A percentile compares a stretch with the other conserved stretches of the same genome.
phyloP scores from a whole-genome alignment of 1,284 basidiomycete genomes.

The Malassezia cuniculi region DNA sequence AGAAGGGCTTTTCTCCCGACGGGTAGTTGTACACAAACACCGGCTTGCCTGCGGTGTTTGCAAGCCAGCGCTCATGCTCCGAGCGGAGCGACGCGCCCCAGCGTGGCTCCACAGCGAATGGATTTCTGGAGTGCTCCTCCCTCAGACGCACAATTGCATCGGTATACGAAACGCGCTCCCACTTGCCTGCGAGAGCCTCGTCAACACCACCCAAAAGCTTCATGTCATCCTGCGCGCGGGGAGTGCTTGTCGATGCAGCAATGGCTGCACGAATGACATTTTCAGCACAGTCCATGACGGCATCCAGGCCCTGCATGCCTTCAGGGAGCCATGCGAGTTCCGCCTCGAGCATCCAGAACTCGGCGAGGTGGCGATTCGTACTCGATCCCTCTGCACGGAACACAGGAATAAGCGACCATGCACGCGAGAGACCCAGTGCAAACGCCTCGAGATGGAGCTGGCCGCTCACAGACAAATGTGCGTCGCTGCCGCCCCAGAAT shows the following conservation, averaged over 20 bases:
- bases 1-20: conserved; percentile 71
- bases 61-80: conserved; percentile 85
- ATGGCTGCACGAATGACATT: conserved; percentile 18
- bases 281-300: conserved; percentile 23
- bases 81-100: conserved; percentile 66
- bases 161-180: conserved; percentile 68
- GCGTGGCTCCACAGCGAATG: conserved; percentile 46
- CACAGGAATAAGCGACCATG: conserved; percentile 78
- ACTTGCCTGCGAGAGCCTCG: conserved; percentile 43
- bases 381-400: conserved; percentile 83
- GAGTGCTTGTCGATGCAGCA: conserved; percentile 3
- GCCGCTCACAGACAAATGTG: conserved; percentile 85
- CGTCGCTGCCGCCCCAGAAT: conserved; percentile 47
- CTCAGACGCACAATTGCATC: conserved; percentile 58
- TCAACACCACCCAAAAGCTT: background rate
- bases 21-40: conserved; percentile 90
- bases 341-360: conserved; percentile 98
- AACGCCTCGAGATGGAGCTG: conserved; percentile 90
- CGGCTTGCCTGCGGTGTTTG: conserved; percentile 57
- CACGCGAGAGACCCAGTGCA: conserved; percentile 58
- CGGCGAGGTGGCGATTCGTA: conserved; percentile 81
- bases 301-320: conserved; percentile 5
- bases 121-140: conserved; percentile 44
- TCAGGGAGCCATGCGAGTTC: conserved; percentile 45
- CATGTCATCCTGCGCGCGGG: conserved; percentile 19